Conservation (phyloP, 495 filamentous ascomycete genomes). For the Daldinia decipiens region DNA sequence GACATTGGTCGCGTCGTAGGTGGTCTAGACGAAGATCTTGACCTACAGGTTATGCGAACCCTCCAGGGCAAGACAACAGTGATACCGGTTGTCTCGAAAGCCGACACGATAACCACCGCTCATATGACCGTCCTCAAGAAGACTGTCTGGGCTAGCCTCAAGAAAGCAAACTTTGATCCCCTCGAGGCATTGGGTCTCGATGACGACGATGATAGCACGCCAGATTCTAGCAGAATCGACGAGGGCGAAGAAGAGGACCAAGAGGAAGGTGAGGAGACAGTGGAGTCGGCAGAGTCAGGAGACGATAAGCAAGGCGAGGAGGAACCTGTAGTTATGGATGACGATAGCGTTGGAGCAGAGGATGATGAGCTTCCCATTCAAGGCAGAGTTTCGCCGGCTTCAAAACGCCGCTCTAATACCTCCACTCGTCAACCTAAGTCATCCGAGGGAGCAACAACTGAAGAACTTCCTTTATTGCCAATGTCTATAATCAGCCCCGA, state of each 20-base stretch:
- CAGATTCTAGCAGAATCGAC: conserved; percentile 66
- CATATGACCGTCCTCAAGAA: conserved; percentile 95
- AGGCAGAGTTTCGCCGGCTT: conserved; percentile 39
- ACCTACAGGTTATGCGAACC: conserved; percentile 87
- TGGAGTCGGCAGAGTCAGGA: conserved; percentile 41
- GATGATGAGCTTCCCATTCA: conserved; percentile 51
- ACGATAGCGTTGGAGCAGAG: conserved; percentile 48
- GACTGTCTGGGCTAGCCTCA: conserved; percentile 87
- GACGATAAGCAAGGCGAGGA: conserved; percentile 23
- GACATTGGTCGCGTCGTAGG: conserved; percentile 63
- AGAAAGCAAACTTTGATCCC: conserved; percentile 86
- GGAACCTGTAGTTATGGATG: conserved; percentile 39
- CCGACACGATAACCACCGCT: conserved; percentile 90
- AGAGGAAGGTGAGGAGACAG: conserved; percentile 47
- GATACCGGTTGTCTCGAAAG: conserved; percentile 95
- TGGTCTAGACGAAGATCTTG: conserved; percentile 86
- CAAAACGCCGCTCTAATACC: conserved; percentile 60
- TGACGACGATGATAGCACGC: conserved; percentile 69
- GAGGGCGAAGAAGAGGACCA: conserved; percentile 68
- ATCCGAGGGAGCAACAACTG: conserved; percentile 48
- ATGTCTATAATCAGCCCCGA: conserved; percentile 96
- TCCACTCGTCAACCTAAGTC: conserved; percentile 59
- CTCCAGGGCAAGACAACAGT: conserved; percentile 95
- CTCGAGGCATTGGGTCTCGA: conserved; percentile 86
- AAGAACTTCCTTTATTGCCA: conserved; percentile 72